Percentiles rank a stretch among this genome's conserved stretches.
phyloP scores from a whole-genome alignment of 148 eudicot genomes.

The Vaccinium myrtillus region DNA sequence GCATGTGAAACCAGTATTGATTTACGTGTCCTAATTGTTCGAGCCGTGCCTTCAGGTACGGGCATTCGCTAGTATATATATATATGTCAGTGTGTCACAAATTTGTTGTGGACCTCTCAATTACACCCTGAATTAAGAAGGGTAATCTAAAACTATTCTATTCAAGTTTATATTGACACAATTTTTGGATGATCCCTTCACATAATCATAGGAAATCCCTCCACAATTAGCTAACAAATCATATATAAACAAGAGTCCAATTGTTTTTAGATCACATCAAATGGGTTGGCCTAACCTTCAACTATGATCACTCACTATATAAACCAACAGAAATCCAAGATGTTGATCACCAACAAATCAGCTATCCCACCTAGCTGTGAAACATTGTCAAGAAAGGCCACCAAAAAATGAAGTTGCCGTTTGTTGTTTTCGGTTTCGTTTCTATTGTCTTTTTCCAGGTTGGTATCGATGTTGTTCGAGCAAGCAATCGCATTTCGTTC shows the following conservation, averaged over 20 bases:
- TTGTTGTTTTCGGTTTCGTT: conserved; percentile 12
- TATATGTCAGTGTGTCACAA: too few relatives aligned
- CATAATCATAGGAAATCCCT: not conserved
- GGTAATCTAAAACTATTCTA: not conserved
- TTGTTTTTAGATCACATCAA: conserved; percentile 13
- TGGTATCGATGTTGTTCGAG: conserved; percentile 6
- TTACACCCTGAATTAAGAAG: not conserved
- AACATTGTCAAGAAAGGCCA: not conserved
- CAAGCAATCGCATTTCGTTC: conserved; percentile 28
- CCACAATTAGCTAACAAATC: not conserved
- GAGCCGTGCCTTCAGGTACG: too few relatives aligned
- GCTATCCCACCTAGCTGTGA: not conserved
- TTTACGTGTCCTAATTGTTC: too few relatives aligned
- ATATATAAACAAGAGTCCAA: not conserved
- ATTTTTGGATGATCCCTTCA: conserved; percentile 9
- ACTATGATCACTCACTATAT: not conserved
- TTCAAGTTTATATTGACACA: conserved; percentile 16
- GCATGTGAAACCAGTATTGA: too few relatives aligned
- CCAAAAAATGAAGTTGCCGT: conserved; percentile 11
- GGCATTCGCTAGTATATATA: too few relatives aligned
- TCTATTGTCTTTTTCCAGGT: conserved; percentile 15
- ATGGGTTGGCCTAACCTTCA: conserved; percentile 10
- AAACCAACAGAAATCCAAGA: not conserved
- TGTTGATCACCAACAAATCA: conserved; percentile 11
- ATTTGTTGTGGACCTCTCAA: conserved; percentile 6